Evolutionary conservation across 1,284 basidiomycete genomes (phyloP).

Genomic region (Fomitopsis palustris): DNA sequence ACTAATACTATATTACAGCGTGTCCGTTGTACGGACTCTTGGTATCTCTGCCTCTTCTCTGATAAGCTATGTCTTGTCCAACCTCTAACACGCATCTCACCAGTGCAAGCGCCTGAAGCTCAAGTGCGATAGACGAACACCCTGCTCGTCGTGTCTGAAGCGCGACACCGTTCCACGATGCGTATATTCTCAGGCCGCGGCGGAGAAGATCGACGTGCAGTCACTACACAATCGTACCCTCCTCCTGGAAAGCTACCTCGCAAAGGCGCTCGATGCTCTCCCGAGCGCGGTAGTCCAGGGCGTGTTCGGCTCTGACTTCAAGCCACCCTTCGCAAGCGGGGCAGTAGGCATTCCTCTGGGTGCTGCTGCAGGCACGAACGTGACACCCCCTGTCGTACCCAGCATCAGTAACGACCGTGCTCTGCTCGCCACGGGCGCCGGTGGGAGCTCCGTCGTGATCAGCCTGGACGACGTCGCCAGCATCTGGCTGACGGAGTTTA

Average conservation of each 20-base stretch:
- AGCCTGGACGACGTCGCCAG: conserved; percentile 52
- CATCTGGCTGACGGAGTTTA: conserved; percentile 45
- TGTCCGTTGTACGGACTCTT: too few relatives aligned
- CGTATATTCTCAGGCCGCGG: conserved; percentile 73
- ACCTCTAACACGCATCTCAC: conserved; percentile 1
- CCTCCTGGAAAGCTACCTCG: conserved; percentile 51
- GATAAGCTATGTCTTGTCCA: background rate
- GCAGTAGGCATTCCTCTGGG: background rate
- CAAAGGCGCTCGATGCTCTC: conserved; percentile 34
- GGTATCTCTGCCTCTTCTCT: background rate
- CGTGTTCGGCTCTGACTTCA: conserved; percentile 17
- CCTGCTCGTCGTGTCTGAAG: conserved; percentile 73
- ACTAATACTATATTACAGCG: too few relatives aligned
- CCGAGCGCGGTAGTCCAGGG: conserved; percentile 16
- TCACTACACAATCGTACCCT: conserved; percentile 76
- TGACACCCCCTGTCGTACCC: conserved; percentile 38
- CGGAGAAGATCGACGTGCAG: conserved; percentile 81
- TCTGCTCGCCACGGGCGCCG: conserved; percentile 35
- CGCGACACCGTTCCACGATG: conserved; percentile 71
- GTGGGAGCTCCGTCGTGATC: conserved; percentile 50
- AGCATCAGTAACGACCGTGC: conserved; percentile 34
- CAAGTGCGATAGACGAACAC: conserved; percentile 72
- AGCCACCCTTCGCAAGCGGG: conserved; percentile 10
- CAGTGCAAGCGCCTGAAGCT: conserved; percentile 82
- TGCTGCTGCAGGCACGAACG: conserved; percentile 19